phyloP scores from a whole-genome alignment of 352 stramenopile genomes.

The Phytophthora capsici region DNA sequence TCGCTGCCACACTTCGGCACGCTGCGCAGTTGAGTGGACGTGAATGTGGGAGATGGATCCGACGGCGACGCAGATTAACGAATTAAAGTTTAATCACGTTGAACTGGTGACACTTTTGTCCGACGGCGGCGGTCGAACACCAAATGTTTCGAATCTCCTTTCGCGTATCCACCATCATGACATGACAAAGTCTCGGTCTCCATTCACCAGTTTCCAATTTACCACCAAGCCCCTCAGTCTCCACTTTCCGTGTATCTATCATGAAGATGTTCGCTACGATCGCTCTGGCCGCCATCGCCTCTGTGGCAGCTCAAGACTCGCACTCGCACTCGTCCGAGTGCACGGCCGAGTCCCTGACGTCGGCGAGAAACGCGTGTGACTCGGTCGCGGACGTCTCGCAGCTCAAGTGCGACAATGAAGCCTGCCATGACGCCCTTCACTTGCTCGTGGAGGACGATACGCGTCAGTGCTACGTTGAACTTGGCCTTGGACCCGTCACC shows the following conservation, averaged over 20 bases:
- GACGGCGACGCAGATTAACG: slow-evolving; percentile 8
- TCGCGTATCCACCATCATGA: slow-evolving; percentile 2
- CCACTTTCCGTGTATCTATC: background rate
- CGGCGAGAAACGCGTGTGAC: slow-evolving; percentile 42
- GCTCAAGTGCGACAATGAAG: slow-evolving; percentile 43
- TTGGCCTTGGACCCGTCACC: slow-evolving; percentile 33
- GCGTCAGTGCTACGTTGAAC: slow-evolving; percentile 41
- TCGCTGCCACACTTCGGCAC: background rate
- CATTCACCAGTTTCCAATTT: slow-evolving; percentile 32
- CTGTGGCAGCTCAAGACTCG: slow-evolving; percentile 17
- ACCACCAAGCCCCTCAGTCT: slow-evolving; percentile 4
- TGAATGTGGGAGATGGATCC: slow-evolving; percentile 2
- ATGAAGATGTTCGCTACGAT: slow-evolving; percentile 36
- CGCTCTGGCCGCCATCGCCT: slow-evolving; percentile 10
- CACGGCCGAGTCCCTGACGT: slow-evolving; percentile 28
- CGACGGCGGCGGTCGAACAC: slow-evolving; percentile 22
- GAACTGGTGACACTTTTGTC: slow-evolving; percentile 13
- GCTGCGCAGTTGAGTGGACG: slow-evolving; percentile 5
- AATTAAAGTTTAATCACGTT: slow-evolving; percentile 10
- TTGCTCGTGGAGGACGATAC: slow-evolving; percentile 48
- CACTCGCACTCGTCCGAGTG: slow-evolving; percentile 30
- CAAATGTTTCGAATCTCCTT: background rate
- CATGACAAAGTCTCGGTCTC: background rate
- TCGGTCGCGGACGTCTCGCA: slow-evolving; percentile 45
- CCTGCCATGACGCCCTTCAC: slow-evolving; percentile 48